Evolutionary conservation across 2,329 filamentous ascomycete species (phyloP), one percentile per base, ranked within the genome.

Genomic region (Raffaelea arxii): DNA sequence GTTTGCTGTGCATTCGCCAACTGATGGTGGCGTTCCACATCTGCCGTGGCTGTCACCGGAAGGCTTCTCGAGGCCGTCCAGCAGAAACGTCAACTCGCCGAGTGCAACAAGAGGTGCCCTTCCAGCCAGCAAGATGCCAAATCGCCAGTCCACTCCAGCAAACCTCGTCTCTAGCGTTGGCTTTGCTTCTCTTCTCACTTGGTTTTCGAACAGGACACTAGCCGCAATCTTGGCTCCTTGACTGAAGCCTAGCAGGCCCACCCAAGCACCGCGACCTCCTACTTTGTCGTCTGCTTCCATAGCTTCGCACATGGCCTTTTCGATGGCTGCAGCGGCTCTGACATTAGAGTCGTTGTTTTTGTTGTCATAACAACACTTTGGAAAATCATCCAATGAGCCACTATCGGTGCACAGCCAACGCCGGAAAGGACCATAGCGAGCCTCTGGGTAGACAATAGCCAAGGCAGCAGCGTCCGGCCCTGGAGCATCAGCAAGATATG

Each of bases 161-260:
- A 55, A 55, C 9, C 27, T 9, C n/a, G n/a, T n/a, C n/a, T n/a
- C n/a, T n/a, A n/a, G n/a, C n/a, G n/a, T n/a, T n/a, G n/a, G n/a
- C n/a, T n/a, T n/a, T n/a, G n/a, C n/a, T 21, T 19, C 41, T 18
- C 25, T 37, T 14, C 24, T 23, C 32, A 35, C 35, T 23, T 39
- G n/a, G 27, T 25, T 22, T 16, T 25, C n/a, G 55, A 72, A 74
- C 35, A 84, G 62, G 51, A 84, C 44, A 50, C 77, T 80, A 2
- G 73, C 75, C 1, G 71, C 72, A 5, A 83, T 56, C 62, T 79
- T 81, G 19, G 77, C 78, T 38, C 81, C 81, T 58, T 84, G 80
- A 44, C 78, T 82, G 60, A 85, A 85, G 1, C 81, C 81, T 43
- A 84, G 55, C 10, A 84, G 51, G 0, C 66, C 81, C 10, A 81